These are phyloP conservation scores for Yarrowia porcina DNA, from an alignment of 805 yeast species.

Conservation along the genomic window DNA sequence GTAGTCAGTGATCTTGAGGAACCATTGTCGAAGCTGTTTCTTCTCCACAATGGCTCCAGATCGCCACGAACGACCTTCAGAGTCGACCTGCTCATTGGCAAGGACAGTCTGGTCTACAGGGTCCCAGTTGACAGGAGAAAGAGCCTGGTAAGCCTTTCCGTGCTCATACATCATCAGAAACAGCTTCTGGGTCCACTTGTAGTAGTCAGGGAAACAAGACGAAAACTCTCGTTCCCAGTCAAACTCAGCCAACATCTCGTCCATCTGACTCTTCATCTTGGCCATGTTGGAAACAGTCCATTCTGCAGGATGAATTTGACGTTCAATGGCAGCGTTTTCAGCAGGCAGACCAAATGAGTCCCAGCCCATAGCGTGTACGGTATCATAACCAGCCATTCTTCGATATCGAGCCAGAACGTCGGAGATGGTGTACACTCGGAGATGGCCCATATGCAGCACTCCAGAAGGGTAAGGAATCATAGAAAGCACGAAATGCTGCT, in stretches of 20 bases:
- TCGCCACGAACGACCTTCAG: conserved; percentile 90
- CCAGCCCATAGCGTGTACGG: conserved; percentile 98
- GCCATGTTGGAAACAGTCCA: conserved; percentile 84
- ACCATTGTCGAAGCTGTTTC: conserved; percentile 83
- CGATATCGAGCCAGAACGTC: conserved; percentile 79
- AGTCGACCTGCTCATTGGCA: conserved; percentile 95
- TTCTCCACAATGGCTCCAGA: conserved; percentile 95
- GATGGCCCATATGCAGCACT: conserved; percentile 85
- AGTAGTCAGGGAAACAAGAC: conserved; percentile 83
- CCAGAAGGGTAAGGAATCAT: conserved; percentile 99
- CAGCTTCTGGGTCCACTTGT: conserved; percentile 87
- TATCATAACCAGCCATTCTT: conserved; percentile 69
- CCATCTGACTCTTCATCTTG: conserved; percentile 83
- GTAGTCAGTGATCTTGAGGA: conserved; percentile 79
- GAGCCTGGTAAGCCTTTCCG: conserved; percentile 80
- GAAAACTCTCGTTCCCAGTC: conserved; percentile 92
- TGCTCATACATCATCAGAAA: conserved; percentile 68
- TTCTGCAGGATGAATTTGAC: conserved; percentile 67
- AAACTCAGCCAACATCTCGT: conserved; percentile 73
- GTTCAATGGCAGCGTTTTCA: conserved; percentile 93
- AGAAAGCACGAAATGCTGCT: conserved; percentile 59
- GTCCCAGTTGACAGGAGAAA: conserved; percentile 96
- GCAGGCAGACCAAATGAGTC: conserved; percentile 99
- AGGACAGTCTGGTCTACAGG: conserved; percentile 92
- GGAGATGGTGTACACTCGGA: conserved; percentile 86